A percentile compares a stretch with the other conserved stretches of the same genome.
These are phyloP conservation scores for Fusarium sterilihyphosum DNA, from an alignment of 2,329 filamentous ascomycete genomes.

Conservation along the genomic window DNA sequence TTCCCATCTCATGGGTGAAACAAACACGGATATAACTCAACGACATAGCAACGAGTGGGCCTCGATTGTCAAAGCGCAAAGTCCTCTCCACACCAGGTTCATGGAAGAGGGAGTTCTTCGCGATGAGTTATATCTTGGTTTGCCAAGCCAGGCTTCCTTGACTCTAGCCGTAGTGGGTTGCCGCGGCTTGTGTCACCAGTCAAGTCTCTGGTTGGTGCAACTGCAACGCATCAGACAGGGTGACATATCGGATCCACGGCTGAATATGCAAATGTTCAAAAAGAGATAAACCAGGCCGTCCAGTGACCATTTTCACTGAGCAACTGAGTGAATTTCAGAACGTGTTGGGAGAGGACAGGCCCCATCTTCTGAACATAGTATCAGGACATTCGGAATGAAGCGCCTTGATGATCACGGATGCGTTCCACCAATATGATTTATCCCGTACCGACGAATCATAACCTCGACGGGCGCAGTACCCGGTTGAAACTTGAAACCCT, in stretches of 20 bases:
- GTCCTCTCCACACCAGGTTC: constrained; percentile 3
- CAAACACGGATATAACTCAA: constrained; percentile 8
- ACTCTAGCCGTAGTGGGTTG: constrained; percentile 8
- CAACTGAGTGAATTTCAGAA: neutral
- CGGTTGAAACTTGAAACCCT: neutral
- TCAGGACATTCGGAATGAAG: neutral
- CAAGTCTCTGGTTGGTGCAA: constrained; percentile 1
- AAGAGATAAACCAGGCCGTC: neutral
- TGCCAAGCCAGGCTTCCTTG: neutral
- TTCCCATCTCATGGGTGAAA: constrained; percentile 4
- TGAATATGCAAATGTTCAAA: constrained; percentile 7
- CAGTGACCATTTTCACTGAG: neutral
- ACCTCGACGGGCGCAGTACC: constrained; percentile 4
- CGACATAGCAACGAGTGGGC: neutral
- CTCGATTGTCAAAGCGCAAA: constrained; percentile 21
- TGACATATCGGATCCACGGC: constrained; percentile 2
- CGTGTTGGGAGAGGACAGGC: constrained; percentile 6
- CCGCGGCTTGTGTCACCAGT: constrained; percentile 6
- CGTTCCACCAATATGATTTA: constrained; percentile 1
- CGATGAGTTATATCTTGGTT: constrained; percentile 2
- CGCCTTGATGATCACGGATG: neutral
- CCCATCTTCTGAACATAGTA: neutral
- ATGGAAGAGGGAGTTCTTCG: neutral
- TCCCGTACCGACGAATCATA: neutral
- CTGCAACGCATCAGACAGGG: neutral